phyloP scores from a whole-genome alignment of 192 early-diverging fungal genomes.

The Coemansia sp. region DNA sequence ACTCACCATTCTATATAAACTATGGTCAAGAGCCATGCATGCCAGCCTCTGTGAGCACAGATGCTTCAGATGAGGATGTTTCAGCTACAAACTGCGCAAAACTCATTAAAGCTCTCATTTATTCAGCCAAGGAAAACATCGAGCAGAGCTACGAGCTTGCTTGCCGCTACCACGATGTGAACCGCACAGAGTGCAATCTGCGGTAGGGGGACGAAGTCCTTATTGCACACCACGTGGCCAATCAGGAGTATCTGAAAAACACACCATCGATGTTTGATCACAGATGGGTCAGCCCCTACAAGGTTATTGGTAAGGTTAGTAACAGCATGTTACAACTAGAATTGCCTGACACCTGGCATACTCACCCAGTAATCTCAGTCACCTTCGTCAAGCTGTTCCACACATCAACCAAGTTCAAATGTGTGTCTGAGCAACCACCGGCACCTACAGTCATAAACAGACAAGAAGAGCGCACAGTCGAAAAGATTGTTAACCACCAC shows the following conservation, averaged over 20 bases:
- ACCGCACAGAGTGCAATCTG: neutral
- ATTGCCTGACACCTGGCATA: neutral
- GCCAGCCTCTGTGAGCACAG: neutral
- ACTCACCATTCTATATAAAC: slow-evolving; percentile 13
- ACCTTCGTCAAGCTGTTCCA: neutral
- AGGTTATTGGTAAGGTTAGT: neutral
- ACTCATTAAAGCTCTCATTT: neutral
- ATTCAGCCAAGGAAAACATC: neutral
- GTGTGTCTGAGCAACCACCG: neutral
- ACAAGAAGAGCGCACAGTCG: neutral
- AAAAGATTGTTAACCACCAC: neutral
- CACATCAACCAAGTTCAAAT: neutral
- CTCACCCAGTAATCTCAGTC: neutral
- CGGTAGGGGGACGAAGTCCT: neutral
- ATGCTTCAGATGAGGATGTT: neutral
- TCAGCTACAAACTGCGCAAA: neutral
- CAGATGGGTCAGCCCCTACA: slow-evolving; percentile 1
- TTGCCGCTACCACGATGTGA: neutral
- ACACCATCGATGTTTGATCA: neutral
- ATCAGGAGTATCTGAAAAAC: neutral
- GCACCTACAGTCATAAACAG: neutral
- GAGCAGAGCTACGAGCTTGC: neutral
- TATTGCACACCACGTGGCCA: neutral
- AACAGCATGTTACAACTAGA: neutral
- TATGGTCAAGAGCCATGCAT: slow-evolving; percentile 9